Conservation (phyloP, 2,329 filamentous ascomycete genomes). For the Phoma sp. region DNA sequence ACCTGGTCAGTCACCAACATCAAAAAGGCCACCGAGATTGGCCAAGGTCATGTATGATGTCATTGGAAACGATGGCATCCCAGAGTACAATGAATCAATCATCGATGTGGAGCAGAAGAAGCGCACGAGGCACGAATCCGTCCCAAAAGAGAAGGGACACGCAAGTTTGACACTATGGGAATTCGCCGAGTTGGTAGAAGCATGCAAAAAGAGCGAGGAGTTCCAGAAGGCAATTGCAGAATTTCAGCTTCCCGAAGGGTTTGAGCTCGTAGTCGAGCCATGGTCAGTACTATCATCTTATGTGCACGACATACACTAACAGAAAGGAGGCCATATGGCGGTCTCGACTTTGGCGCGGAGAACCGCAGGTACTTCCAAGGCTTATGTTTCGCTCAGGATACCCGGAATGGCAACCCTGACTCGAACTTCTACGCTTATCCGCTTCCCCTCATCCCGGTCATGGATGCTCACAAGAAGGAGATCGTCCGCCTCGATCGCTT, state of each 20-base stretch:
- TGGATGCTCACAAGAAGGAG: constrained; percentile 46
- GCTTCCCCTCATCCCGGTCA: constrained; percentile 46
- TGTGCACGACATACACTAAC: constrained; percentile 6
- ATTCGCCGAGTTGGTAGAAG: constrained; percentile 45
- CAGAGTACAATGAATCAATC: constrained; percentile 63
- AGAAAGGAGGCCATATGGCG: constrained; percentile 57
- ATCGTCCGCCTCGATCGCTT: constrained; percentile 48
- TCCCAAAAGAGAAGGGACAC: constrained; percentile 56
- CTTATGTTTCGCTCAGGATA: constrained; percentile 61
- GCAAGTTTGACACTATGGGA: constrained; percentile 58
- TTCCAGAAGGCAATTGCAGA: constrained; percentile 62
- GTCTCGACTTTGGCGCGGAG: constrained; percentile 57
- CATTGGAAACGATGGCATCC: constrained; percentile 59
- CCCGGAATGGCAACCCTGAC: constrained; percentile 53
- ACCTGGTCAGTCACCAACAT: constrained; percentile 48
- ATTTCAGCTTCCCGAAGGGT: constrained; percentile 62
- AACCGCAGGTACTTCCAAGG: constrained; percentile 62
- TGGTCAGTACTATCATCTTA: constrained; percentile 40
- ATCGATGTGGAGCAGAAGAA: constrained; percentile 56
- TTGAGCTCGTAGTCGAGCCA: constrained; percentile 63
- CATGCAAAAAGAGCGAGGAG: constrained; percentile 60
- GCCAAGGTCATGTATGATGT: constrained; percentile 66
- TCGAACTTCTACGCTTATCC: constrained; percentile 53
- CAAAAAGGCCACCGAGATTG: constrained; percentile 57
- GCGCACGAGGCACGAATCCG: constrained; percentile 54